Base-by-base conservation (phyloP, 768 basidiomycete species). In the Lepiota venenata region DNA sequence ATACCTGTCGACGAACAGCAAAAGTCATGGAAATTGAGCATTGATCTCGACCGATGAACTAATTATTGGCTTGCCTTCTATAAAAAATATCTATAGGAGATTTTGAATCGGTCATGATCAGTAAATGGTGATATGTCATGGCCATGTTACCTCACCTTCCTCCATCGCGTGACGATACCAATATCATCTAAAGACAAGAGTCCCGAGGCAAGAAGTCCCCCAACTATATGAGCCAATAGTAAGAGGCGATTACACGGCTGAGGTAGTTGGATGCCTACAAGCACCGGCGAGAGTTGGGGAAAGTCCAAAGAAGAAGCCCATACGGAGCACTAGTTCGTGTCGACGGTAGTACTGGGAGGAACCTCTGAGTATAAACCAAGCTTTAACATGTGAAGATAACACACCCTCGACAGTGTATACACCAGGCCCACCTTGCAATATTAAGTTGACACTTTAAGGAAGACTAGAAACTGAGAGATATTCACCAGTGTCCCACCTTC, bases 401-500 rank as follows among this genome's bases (percentile, higher is more conserved):
- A 46, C 57, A 75, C 74, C 38, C 71, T 62, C 21, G 74, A 66
- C 37, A 76, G 48, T 16, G 70, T 61, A 48, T 76, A 76, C 12
- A 71, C 66, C n/a, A 76, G 57, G 3, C 72, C 75, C 10, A 72
- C 69, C 71, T 72, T 55, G 22, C 39, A 38, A 50, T 39, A 35
- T 15, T 52, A 46, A n/a, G 25, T 50, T 43, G 37, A n/a, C n/a
- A n/a, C n/a, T n/a, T n/a, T n/a, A n/a, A n/a, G n/a, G n/a, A n/a
- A n/a, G n/a, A n/a, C n/a, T n/a, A n/a, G n/a, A n/a, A n/a, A n/a
- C n/a, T n/a, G 37, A 48, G 15, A 39, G 5, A 18, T 8, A 63
- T 68, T 29, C 47, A 74, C 74, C 64, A 77, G 51, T 1, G 73
- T 73, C 21, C 75, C 75, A 10, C 72, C 73, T 57, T 77, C 75